Evolutionary conservation across 2,329 filamentous ascomycete genomes (phyloP).

Genomic region (Diaporthe helianthi): DNA sequence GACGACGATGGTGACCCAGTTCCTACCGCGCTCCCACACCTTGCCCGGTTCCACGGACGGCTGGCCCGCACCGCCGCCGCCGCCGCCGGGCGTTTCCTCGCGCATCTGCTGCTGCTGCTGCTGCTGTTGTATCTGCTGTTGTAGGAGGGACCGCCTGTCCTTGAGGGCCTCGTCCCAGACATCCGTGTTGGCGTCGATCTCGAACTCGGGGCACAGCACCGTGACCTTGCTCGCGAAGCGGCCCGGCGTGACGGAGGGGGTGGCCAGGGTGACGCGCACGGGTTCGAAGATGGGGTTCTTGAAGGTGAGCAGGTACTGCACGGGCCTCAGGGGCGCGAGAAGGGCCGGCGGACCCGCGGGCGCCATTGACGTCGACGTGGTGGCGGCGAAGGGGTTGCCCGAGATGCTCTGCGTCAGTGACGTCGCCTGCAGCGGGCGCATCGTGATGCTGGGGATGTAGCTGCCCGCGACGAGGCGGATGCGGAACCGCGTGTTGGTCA

Average conservation of each 20-base stretch:
- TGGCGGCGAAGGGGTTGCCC: slow-evolving; percentile 30
- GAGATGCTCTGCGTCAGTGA: slow-evolving; percentile 36
- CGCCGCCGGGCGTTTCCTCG: slow-evolving; percentile 49
- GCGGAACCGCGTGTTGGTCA: slow-evolving; percentile 86
- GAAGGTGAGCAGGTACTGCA: slow-evolving; percentile 88
- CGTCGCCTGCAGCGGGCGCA: slow-evolving; percentile 63
- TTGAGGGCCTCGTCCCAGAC: slow-evolving; percentile 87
- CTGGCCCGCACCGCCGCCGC: slow-evolving; percentile 45
- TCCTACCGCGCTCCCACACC: slow-evolving; percentile 92
- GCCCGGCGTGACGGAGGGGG: slow-evolving; percentile 79
- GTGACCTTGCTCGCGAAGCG: slow-evolving; percentile 82
- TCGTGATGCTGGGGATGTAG: slow-evolving; percentile 83
- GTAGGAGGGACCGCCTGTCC: slow-evolving; percentile 47
- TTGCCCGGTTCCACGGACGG: slow-evolving; percentile 85
- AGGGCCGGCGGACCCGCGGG: slow-evolving; percentile 38
- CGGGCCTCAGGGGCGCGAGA: slow-evolving; percentile 65
- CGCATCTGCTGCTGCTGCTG: slow-evolving; percentile 43
- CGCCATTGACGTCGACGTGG: slow-evolving; percentile 20
- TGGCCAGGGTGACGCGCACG: slow-evolving; percentile 86
- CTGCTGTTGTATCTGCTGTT: slow-evolving; percentile 40
- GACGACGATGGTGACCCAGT: slow-evolving; percentile 93
- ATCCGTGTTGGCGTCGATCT: slow-evolving; percentile 90
- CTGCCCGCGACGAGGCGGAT: slow-evolving; percentile 88
- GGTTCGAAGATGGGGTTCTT: slow-evolving; percentile 94
- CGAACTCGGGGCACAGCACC: slow-evolving; percentile 91